These are phyloP conservation scores for Colletotrichum abscissum DNA, from an alignment of 2,329 filamentous ascomycete genomes.

Conservation along the genomic window DNA sequence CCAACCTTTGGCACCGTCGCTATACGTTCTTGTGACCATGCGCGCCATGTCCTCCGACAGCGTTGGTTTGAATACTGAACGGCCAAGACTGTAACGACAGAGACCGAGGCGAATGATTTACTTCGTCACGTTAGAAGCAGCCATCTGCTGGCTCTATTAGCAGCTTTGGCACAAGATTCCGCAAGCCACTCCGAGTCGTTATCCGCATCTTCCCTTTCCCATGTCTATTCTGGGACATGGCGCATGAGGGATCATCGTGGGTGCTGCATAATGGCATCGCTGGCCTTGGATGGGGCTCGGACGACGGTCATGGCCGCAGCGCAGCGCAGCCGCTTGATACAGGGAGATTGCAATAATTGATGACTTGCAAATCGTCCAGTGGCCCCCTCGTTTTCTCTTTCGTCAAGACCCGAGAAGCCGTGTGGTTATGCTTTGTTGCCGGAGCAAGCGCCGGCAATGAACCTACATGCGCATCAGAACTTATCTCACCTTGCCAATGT, in stretches of 20 bases:
- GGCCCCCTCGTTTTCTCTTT: neutral
- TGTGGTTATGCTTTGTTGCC: neutral
- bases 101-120: neutral
- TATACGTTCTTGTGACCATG: neutral
- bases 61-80: neutral
- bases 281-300: neutral
- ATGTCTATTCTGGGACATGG: constrained; percentile 17
- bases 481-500: neutral
- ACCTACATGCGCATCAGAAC: neutral
- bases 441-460: constrained; percentile 3
- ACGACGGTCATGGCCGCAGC: neutral
- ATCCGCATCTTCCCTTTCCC: constrained; percentile 9
- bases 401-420: neutral
- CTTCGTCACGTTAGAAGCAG: neutral
- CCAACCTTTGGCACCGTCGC: neutral
- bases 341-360: neutral
- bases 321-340: neutral
- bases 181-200: neutral
- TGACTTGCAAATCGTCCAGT: neutral
- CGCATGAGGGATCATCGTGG: constrained; percentile 25
- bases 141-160: neutral
- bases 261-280: constrained; percentile 10
- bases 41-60: constrained; percentile 1
- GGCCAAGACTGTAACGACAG: neutral
- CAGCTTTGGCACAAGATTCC: neutral